A percentile compares a stretch with the other conserved stretches of the same genome.
Conservation (phyloP, 768 basidiomycete species). For the Artomyces pyxidatus region DNA sequence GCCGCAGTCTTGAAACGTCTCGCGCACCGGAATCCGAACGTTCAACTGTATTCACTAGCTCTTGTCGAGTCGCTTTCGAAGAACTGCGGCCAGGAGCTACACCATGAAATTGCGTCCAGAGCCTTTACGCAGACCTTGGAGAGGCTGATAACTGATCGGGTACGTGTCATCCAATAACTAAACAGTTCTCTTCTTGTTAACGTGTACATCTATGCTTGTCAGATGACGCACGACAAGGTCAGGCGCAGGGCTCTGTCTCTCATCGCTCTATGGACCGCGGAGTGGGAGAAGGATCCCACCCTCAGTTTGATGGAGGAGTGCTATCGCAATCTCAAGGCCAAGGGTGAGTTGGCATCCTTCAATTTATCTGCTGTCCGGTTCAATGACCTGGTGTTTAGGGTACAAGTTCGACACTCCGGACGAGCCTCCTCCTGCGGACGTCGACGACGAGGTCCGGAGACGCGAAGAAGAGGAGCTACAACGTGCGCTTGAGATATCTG, state of each 20-base stretch:
- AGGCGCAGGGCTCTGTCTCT: conserved; percentile 61
- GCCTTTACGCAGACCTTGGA: conserved; percentile 89
- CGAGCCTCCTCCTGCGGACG: conserved; percentile 58
- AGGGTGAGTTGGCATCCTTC: conserved; percentile 44
- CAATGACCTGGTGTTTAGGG: conserved; percentile 30
- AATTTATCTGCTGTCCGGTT: conserved; percentile 1
- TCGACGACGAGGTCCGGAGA: conserved; percentile 73
- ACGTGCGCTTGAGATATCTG: conserved; percentile 86
- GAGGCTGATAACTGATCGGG: conserved; percentile 82
- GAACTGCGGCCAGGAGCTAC: conserved; percentile 77
- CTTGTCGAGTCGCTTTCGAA: conserved; percentile 85
- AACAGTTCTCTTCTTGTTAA: neutral
- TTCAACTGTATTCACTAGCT: conserved; percentile 88
- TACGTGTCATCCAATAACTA: conserved; percentile 23
- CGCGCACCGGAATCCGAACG: conserved; percentile 90
- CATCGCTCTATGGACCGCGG: conserved; percentile 76
- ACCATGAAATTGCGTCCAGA: conserved; percentile 81
- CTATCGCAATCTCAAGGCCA: conserved; percentile 71
- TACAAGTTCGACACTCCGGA: conserved; percentile 60
- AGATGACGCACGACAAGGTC: conserved; percentile 94
- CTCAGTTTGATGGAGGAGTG: conserved; percentile 90
- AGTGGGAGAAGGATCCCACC: conserved; percentile 72
- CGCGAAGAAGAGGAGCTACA: conserved; percentile 94
- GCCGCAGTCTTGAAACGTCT: conserved; percentile 84
- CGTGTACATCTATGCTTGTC: no score